These are phyloP conservation scores for Sporothrix pallida DNA, from an alignment of 2,329 filamentous ascomycete genomes.

Conservation along the genomic window DNA sequence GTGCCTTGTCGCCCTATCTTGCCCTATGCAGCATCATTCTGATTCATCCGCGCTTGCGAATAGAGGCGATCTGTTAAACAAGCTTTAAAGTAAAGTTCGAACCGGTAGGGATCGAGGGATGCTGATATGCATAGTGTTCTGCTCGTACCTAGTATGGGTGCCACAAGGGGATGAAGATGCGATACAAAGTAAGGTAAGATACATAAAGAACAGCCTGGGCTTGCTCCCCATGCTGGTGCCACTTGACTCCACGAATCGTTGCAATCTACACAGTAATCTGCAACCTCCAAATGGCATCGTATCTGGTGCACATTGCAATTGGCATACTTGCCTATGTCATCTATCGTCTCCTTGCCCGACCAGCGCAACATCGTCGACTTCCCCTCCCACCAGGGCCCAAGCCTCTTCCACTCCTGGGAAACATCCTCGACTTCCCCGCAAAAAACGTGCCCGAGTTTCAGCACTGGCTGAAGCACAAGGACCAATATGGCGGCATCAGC, in stretches of 20 bases:
- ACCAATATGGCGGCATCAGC: constrained; percentile 9
- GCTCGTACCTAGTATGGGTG: too few relatives aligned
- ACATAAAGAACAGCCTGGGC: background rate
- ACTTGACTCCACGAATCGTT: too few relatives aligned
- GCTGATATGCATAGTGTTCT: too few relatives aligned
- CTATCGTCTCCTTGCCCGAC: background rate
- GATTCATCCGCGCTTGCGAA: background rate
- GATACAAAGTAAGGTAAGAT: background rate
- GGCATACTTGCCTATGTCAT: background rate
- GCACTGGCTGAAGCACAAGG: constrained; percentile 10
- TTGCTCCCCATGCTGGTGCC: too few relatives aligned
- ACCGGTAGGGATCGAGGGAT: too few relatives aligned
- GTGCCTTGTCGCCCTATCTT: too few relatives aligned
- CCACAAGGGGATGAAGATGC: background rate
- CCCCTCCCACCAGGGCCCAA: background rate
- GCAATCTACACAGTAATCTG: background rate
- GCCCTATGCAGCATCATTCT: background rate
- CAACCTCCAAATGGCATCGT: background rate
- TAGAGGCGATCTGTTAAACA: background rate
- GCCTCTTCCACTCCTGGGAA: background rate
- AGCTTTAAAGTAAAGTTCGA: too few relatives aligned
- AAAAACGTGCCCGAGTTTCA: background rate
- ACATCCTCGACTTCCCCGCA: background rate
- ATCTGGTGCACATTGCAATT: background rate
- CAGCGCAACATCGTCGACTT: background rate